Evolutionary conservation across 768 basidiomycete species (phyloP).

Genomic region (Panellus pusillus): DNA sequence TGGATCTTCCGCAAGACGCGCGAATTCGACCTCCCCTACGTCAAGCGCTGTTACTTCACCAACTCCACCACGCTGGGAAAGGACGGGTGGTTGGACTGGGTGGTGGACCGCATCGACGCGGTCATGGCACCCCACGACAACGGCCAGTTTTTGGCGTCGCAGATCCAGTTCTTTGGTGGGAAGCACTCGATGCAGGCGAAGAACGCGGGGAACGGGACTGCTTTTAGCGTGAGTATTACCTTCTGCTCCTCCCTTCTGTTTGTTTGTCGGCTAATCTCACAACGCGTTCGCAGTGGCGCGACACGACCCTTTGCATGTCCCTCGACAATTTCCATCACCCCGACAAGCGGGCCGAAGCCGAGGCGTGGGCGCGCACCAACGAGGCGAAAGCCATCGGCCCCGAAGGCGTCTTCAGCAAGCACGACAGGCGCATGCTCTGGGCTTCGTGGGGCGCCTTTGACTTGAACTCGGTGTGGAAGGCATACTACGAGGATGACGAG

Average conservation of each 20-base stretch:
- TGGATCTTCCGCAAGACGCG: conserved; percentile 10
- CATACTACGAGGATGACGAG: conserved; percentile 9
- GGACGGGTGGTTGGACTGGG: conserved; percentile 17
- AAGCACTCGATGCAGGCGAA: conserved; percentile 13
- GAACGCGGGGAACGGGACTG: conserved; percentile 8
- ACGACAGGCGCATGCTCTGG: conserved; percentile 13
- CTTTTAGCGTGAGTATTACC: conserved; percentile 12
- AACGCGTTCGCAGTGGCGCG: conserved; percentile 15
- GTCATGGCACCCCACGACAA: conserved; percentile 1
- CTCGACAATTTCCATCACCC: conserved; percentile 17
- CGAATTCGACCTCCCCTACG: conserved; percentile 9
- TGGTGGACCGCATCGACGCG: conserved; percentile 10
- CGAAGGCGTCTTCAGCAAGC: conserved; percentile 14
- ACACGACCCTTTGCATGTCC: conserved; percentile 13
- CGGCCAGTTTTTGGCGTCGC: conserved; percentile 13
- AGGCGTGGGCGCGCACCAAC: conserved; percentile 12
- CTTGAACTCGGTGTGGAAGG: conserved; percentile 12
- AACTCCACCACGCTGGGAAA: conserved; percentile 4
- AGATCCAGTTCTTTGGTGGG: conserved; percentile 14
- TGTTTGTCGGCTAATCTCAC: too few species aligned
- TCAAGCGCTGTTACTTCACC: conserved; percentile 4
- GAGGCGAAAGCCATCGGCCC: conserved; percentile 9
- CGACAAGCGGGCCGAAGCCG: conserved; percentile 11
- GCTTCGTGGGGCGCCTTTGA: conserved; percentile 10
- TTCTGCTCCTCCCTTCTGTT: too few species aligned